Percentiles rank a stretch among this genome's conserved stretches.
Evolutionary conservation across 1,139 yeast species (phyloP).

Genomic region (Lodderomyces metapsilosis): DNA sequence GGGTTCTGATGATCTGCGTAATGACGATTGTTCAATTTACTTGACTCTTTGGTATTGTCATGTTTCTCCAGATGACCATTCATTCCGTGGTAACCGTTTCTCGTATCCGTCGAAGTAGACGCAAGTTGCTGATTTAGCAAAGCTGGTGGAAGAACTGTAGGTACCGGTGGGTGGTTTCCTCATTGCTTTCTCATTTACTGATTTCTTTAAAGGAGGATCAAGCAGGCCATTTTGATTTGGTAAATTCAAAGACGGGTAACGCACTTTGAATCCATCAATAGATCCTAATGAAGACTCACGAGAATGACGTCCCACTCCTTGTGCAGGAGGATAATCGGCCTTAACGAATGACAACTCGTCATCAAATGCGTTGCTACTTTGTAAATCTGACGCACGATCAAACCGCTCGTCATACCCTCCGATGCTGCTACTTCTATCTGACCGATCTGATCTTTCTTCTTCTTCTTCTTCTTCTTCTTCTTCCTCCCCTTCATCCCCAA

Average conservation of each 20-base stretch:
- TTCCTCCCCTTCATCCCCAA: background rate
- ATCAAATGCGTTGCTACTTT: background rate
- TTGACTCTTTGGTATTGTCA: background rate
- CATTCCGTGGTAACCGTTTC: background rate
- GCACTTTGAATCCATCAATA: constrained; percentile 9
- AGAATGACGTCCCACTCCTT: constrained; percentile 1
- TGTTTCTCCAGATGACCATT: background rate
- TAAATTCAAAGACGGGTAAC: constrained; percentile 12
- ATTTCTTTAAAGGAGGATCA: background rate
- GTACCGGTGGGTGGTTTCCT: constrained; percentile 7
- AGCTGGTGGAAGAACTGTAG: constrained; percentile 6
- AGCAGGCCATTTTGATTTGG: background rate
- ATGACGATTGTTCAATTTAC: background rate
- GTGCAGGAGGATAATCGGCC: constrained; percentile 1
- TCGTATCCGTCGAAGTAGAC: background rate
- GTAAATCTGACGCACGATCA: background rate
- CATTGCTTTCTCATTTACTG: background rate
- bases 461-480: constrained; percentile 1
- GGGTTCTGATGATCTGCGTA: background rate
- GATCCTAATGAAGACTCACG: constrained; percentile 6
- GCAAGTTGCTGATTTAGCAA: background rate
- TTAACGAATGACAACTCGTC: constrained; percentile 4
- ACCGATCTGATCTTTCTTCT: background rate
- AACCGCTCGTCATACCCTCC: background rate
- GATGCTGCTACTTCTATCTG: background rate